Conservation (phyloP, 495 filamentous ascomycete genomes). For the Annulohypoxylon maeteangense region DNA sequence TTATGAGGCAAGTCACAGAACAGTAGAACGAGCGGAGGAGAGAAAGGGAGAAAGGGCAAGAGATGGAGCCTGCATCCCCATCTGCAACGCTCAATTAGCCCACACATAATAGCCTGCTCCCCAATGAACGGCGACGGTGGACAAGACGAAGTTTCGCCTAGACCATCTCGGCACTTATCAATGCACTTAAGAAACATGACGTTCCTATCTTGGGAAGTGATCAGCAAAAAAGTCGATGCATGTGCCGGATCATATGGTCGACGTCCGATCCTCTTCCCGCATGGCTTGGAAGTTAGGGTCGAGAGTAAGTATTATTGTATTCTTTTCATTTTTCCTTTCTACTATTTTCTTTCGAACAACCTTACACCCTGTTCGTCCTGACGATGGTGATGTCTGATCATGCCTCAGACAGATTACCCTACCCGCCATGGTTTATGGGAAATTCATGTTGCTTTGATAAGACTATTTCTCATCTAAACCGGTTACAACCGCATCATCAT, state of each 20-base stretch:
- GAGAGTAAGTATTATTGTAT: background rate
- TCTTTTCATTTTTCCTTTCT: slow-evolving; percentile 7
- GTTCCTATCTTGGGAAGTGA: slow-evolving; percentile 42
- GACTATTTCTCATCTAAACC: slow-evolving; percentile 15
- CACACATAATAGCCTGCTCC: slow-evolving; percentile 41
- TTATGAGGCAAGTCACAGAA: slow-evolving; percentile 12
- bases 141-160: slow-evolving; percentile 39
- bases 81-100: slow-evolving; percentile 43
- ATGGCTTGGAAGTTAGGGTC: slow-evolving; percentile 13
- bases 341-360: background rate
- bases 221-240: slow-evolving; percentile 39
- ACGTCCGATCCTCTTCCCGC: slow-evolving; percentile 39
- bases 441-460: slow-evolving; percentile 16
- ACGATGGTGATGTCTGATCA: slow-evolving; percentile 23
- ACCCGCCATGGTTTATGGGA: slow-evolving; percentile 13
- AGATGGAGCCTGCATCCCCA: slow-evolving; percentile 25
- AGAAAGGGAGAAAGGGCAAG: slow-evolving; percentile 9
- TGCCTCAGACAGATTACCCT: slow-evolving; percentile 26
- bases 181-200: slow-evolving; percentile 48
- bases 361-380: slow-evolving; percentile 30
- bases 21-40: background rate
- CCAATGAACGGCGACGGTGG: slow-evolving; percentile 37
- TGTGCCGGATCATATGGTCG: slow-evolving; percentile 46
- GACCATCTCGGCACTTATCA: slow-evolving; percentile 45
- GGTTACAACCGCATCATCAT: slow-evolving; percentile 40